These are phyloP conservation scores for Lactuca saligna DNA, from an alignment of 129 eudicot genomes.

Conservation along the genomic window DNA sequence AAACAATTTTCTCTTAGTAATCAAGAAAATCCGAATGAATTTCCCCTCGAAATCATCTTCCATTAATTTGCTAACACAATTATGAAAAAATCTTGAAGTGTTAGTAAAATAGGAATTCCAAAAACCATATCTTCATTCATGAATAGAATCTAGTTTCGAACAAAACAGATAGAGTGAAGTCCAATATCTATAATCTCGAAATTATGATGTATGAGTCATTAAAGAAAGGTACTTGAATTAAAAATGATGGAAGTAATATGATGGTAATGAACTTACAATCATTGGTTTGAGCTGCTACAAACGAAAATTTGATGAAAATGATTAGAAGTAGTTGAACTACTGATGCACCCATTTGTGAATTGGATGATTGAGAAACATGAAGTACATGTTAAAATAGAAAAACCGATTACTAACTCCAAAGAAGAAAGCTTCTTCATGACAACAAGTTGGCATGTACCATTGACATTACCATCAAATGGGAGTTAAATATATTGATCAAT, in stretches of 20 bases:
- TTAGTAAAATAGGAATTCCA: neutral
- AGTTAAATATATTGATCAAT: neutral
- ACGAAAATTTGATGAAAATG: conserved; percentile 31
- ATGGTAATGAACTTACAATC: conserved; percentile 43
- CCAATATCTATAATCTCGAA: neutral
- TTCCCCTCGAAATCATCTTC: neutral
- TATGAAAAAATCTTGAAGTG: neutral
- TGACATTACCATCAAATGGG: conserved; percentile 21
- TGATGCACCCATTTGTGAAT: conserved; percentile 29
- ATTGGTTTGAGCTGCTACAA: conserved; percentile 36
- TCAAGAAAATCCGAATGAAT: neutral
- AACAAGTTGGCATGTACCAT: neutral
- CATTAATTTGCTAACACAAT: neutral
- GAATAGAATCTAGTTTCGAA: neutral
- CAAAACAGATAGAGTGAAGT: neutral
- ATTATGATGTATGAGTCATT: neutral
- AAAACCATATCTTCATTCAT: too few relatives aligned
- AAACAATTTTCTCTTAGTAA: neutral
- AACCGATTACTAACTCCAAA: neutral
- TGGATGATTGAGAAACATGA: conserved; percentile 15
- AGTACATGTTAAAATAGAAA: conserved; percentile 2
- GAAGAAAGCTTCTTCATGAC: conserved; percentile 9
- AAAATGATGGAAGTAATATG: conserved; percentile 2
- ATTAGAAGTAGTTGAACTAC: conserved; percentile 29
- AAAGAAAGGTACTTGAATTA: neutral